A percentile compares a stretch with the other conserved stretches of the same genome.
phyloP scores from a whole-genome alignment of 140 eudicot genomes.

The Oenanthe javanica region DNA sequence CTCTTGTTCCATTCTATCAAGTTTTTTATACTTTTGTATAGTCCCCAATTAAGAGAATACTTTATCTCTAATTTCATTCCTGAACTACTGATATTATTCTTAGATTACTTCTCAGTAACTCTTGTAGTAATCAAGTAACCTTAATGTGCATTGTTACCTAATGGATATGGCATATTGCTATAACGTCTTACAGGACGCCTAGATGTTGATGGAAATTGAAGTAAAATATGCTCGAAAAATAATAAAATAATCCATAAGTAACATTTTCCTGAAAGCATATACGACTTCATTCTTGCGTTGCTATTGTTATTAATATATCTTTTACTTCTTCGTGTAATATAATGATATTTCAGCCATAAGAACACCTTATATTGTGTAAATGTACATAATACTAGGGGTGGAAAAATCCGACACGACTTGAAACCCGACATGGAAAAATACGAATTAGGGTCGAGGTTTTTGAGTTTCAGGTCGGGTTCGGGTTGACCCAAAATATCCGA shows the following conservation, averaged over 20 bases:
- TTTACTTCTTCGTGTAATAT: background rate
- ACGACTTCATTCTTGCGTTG: no score
- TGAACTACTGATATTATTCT: background rate
- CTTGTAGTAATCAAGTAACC: background rate
- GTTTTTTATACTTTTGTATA: background rate
- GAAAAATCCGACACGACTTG: no score
- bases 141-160: background rate
- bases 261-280: no score
- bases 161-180: background rate
- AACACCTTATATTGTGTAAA: background rate
- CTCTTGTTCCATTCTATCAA: background rate
- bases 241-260: no score
- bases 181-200: background rate
- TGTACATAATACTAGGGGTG: background rate
- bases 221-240: background rate
- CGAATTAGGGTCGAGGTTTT: no score
- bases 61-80: background rate
- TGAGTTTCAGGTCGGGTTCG: no score
- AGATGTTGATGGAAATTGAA: background rate
- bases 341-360: background rate
- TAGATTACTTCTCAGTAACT: background rate
- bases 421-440: no score
- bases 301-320: background rate
- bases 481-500: no score
- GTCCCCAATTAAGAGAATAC: background rate